Evolutionary conservation across 192 early-diverging fungal species (phyloP), one percentile per base, ranked within the genome.

Genomic region (Funneliformis mosseae): DNA sequence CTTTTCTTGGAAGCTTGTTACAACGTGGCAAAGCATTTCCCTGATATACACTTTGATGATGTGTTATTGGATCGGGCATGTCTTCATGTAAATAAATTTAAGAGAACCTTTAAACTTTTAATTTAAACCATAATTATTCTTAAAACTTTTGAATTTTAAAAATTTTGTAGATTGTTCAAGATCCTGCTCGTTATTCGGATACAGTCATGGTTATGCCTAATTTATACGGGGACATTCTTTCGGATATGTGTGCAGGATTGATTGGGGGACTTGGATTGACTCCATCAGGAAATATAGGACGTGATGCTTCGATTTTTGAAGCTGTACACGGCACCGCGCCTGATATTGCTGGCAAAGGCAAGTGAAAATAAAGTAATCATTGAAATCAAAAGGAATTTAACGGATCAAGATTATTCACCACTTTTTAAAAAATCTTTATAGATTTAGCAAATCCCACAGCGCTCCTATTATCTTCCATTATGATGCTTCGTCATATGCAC

Each of bases 141-240:
- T n/a, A n/a, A n/a, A n/a, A n/a, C n/a, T n/a, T 42, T 10, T 42
- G 10, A 59, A 62, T 8, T 64, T 28, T 11, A 23, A 25, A 5
- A 39, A 61, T 68, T 16, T 33, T 81, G 79, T 88, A 95, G 91
- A 97, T 99, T 76, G 95, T 96, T 73, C 94, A 97, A 89, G 94
- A 98, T 88, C 98, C 97, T 8, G 88, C 92, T 69, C 89, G 95
- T 76, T 99, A 91, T 81, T 91, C 90, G 55, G 89, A 95, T 83
- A 96, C 95, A 27, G 98, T 99, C 84, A 97, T 99, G 96, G 98
- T 98, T 83, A 98, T 99, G 97, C 98, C 98, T 71, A 99, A 99
- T 92, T 90, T 99, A 83, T 99, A 99, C 81, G 98, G 98, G 82
- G 98, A 99, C 87, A 99, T 99, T 90, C 89, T 99, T 74, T 95